Percentiles rank a stretch among this genome's conserved stretches.
Conservation (phyloP, 306 rosid genomes). For the Prunus padus region DNA sequence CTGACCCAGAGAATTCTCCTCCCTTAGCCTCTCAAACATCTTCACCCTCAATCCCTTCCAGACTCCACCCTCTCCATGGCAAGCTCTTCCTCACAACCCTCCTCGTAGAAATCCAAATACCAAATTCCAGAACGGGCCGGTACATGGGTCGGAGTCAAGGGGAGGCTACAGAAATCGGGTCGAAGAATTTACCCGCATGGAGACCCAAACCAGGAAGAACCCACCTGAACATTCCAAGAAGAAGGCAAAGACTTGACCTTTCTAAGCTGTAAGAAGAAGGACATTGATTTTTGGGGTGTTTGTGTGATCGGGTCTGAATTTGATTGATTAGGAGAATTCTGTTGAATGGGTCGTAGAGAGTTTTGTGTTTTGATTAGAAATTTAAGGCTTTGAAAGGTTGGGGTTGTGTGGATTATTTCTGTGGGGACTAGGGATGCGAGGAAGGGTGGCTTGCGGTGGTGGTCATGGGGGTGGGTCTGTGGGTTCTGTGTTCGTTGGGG, state of each 20-base stretch:
- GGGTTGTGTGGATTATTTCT: too few species aligned
- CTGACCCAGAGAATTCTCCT: slow-evolving; percentile 60
- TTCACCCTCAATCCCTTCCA: slow-evolving; percentile 63
- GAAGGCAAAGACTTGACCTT: slow-evolving; percentile 64
- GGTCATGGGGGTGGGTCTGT: too few species aligned
- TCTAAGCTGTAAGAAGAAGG: slow-evolving; percentile 65
- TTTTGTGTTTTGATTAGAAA: too few species aligned
- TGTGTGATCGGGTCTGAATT: too few species aligned
- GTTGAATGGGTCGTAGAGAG: too few species aligned
- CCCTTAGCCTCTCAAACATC: slow-evolving; percentile 84
- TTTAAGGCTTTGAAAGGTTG: too few species aligned
- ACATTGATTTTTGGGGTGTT: too few species aligned
- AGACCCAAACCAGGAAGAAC: slow-evolving; percentile 46
- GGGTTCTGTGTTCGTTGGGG: too few species aligned
- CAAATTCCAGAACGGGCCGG: slow-evolving; percentile 41
- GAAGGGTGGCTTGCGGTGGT: too few species aligned
- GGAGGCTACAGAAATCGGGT: slow-evolving; percentile 73
- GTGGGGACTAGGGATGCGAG: too few species aligned
- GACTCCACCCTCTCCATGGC: slow-evolving; percentile 94
- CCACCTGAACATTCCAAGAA: slow-evolving; percentile 43
- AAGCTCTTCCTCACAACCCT: slow-evolving; percentile 63
- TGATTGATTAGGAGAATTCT: too few species aligned
- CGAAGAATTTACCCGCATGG: slow-evolving; percentile 67
- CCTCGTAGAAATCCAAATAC: slow-evolving; percentile 50
- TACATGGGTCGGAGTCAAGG: slow-evolving; percentile 62